phyloP scores from a whole-genome alignment of 768 basidiomycete genomes.

The Tephrocybe sp. region DNA sequence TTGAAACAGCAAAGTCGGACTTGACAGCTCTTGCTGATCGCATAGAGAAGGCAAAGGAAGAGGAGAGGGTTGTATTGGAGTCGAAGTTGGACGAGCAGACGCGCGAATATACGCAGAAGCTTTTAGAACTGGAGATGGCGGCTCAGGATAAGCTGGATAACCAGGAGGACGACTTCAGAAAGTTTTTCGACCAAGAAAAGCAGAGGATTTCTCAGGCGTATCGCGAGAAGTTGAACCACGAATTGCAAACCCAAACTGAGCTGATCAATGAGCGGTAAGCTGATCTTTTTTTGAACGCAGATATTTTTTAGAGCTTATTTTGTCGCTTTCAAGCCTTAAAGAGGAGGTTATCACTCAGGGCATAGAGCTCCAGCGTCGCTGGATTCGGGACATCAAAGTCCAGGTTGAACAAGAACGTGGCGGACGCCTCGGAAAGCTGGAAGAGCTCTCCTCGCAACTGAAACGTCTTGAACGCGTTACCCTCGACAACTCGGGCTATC shows the following conservation, averaged over 20 bases:
- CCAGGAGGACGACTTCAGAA: slow-evolving; percentile 85
- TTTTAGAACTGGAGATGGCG: slow-evolving; percentile 82
- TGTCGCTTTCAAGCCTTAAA: slow-evolving; percentile 56
- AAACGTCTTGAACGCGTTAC: slow-evolving; percentile 91
- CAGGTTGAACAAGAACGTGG: slow-evolving; percentile 96
- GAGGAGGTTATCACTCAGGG: slow-evolving; percentile 96
- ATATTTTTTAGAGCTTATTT: slow-evolving; percentile 3
- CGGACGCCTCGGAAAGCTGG: slow-evolving; percentile 90
- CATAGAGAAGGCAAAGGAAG: slow-evolving; percentile 76
- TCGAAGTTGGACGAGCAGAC: slow-evolving; percentile 76
- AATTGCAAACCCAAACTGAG: slow-evolving; percentile 85
- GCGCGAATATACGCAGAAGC: slow-evolving; percentile 74
- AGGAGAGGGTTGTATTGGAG: slow-evolving; percentile 68
- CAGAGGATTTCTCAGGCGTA: slow-evolving; percentile 71
- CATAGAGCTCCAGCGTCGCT: slow-evolving; percentile 93
- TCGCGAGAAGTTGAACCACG: slow-evolving; percentile 80
- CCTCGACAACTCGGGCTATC: slow-evolving; percentile 84
- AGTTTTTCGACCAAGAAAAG: slow-evolving; percentile 78
- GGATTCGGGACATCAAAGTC: slow-evolving; percentile 95
- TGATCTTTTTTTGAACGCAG: neutral
- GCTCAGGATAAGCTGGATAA: slow-evolving; percentile 80
- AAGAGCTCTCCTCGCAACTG: slow-evolving; percentile 85
- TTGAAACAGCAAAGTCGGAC: slow-evolving; percentile 79
- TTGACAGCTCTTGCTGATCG: slow-evolving; percentile 73
- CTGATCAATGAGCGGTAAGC: slow-evolving; percentile 91